Base-by-base conservation (phyloP, 495 filamentous ascomycete genomes). In the Jackrogersella minutella region DNA sequence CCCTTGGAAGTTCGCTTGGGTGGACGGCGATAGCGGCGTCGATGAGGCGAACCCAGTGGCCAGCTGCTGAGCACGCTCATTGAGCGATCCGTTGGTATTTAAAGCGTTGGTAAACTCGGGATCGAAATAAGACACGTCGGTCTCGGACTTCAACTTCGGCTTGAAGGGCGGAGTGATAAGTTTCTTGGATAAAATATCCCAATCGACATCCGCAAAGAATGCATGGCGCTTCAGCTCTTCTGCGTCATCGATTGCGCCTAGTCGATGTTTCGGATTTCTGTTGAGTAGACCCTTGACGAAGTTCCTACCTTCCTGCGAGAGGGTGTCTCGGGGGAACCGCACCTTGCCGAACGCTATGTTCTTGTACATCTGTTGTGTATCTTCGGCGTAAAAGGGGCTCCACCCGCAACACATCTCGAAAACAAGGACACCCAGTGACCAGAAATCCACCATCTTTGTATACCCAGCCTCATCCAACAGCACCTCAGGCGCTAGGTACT, bases 371-470 rank as follows among this genome's bases (percentile, higher is more conserved):
- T 99, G 95, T 77, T 99, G 95, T 1, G 94, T 98, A 69, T 99
- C 96, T 64, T 99, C 95, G 58, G 95, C 96, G 73, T 98, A 99
- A 79, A 99, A 99, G 0, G 95, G 95, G 70, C 92, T 96, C 95
- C 95, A 99, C 2, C 95, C 95, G 72, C 95, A 99, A 77, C 94
- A 97, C 95, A 99, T 99, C 77, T 99, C 95, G 75, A 99, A 99
- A 8, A 99, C 95, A 19, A 99, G 85, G 11, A 99, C 95, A 44
- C 95, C 95, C 37, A 99, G 84, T 5, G 95, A 98, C 95, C 96
- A 99, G 78, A 99, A 99, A 77, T 99, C 95, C 2, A 99, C 95
- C 96, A 99, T 98, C 79, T 97, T 99, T 11, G 95, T 97, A 73
- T 99, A 99, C n/a, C 95, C 95, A 66, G 91, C 88, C 74, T 98